Conservation (phyloP, 768 basidiomycete genomes). For the Serendipita vermifera region DNA sequence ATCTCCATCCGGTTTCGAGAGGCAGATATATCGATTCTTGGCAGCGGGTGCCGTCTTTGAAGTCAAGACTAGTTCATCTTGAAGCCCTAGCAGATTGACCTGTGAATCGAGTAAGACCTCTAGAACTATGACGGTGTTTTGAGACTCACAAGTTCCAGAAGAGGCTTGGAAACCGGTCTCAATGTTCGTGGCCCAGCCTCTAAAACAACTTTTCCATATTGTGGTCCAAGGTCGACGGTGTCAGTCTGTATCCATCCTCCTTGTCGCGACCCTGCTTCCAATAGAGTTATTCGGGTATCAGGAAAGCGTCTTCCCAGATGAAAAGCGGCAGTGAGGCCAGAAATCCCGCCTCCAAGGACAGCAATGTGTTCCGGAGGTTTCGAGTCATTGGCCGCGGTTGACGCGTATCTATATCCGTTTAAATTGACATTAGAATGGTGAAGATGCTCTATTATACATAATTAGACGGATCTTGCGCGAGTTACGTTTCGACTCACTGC, state of each 20-base stretch:
- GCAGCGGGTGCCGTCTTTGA: slow-evolving; percentile 59
- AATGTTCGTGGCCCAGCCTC: slow-evolving; percentile 85
- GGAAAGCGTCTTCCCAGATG: slow-evolving; percentile 60
- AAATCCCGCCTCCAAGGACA: slow-evolving; percentile 67
- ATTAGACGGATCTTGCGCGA: too few species aligned
- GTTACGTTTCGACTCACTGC: too few species aligned
- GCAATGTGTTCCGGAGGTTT: slow-evolving; percentile 32
- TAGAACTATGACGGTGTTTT: slow-evolving; percentile 9
- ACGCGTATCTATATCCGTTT: too few species aligned
- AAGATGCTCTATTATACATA: too few species aligned
- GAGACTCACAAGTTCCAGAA: slow-evolving; percentile 64
- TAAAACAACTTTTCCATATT: slow-evolving; percentile 39
- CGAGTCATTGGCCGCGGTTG: neutral
- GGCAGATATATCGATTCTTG: slow-evolving; percentile 57
- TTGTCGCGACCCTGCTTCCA: slow-evolving; percentile 49
- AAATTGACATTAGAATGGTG: too few species aligned
- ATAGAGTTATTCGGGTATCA: slow-evolving; percentile 41
- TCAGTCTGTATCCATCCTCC: slow-evolving; percentile 83
- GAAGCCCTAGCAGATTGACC: slow-evolving; percentile 64
- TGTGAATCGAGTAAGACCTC: slow-evolving; percentile 25
- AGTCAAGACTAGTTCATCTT: slow-evolving; percentile 49
- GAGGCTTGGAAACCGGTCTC: slow-evolving; percentile 55
- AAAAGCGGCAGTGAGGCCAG: slow-evolving; percentile 72
- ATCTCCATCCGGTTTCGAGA: slow-evolving; percentile 28
- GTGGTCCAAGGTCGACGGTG: slow-evolving; percentile 31